Conservation (phyloP, 306 rosid species). For the Calophaca sinica region DNA sequence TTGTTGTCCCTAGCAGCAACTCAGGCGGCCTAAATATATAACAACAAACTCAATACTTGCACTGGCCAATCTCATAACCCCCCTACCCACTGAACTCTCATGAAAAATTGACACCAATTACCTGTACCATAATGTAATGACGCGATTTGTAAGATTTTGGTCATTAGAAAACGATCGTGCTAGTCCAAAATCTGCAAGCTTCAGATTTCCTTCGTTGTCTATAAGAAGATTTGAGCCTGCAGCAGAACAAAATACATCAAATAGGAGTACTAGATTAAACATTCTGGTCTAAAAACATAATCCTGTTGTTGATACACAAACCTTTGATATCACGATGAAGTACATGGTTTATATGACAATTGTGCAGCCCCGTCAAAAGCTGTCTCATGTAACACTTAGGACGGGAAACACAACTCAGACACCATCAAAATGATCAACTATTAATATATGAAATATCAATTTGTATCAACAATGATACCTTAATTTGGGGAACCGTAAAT, state of each 20-base stretch:
- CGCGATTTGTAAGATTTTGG: slow-evolving; percentile 73
- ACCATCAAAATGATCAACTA: slow-evolving; percentile 20
- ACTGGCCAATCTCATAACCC: slow-evolving; percentile 2
- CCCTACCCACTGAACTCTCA: slow-evolving; percentile 1
- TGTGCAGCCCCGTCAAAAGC: slow-evolving; percentile 73
- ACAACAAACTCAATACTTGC: not conserved
- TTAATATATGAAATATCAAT: not conserved
- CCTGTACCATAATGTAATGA: slow-evolving; percentile 82
- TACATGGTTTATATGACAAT: slow-evolving; percentile 72
- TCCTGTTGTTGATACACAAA: slow-evolving; percentile 30
- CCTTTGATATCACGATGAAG: slow-evolving; percentile 89
- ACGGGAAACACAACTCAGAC: slow-evolving; percentile 42
- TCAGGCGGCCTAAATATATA: slow-evolving; percentile 70
- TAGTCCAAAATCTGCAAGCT: slow-evolving; percentile 80
- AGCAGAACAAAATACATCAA: slow-evolving; percentile 46
- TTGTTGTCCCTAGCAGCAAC: slow-evolving; percentile 74
- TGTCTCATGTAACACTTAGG: slow-evolving; percentile 76
- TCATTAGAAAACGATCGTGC: slow-evolving; percentile 65
- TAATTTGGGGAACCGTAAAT: slow-evolving; percentile 77
- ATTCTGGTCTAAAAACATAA: not conserved
- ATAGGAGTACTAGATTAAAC: slow-evolving; percentile 2
- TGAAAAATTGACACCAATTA: slow-evolving; percentile 33
- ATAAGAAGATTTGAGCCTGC: slow-evolving; percentile 79
- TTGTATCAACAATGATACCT: slow-evolving; percentile 49
- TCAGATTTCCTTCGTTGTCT: slow-evolving; percentile 75